A percentile compares a stretch with the other conserved stretches of the same genome.
phyloP scores from a whole-genome alignment of 1,284 basidiomycete genomes.

The Ustilago sp. region DNA sequence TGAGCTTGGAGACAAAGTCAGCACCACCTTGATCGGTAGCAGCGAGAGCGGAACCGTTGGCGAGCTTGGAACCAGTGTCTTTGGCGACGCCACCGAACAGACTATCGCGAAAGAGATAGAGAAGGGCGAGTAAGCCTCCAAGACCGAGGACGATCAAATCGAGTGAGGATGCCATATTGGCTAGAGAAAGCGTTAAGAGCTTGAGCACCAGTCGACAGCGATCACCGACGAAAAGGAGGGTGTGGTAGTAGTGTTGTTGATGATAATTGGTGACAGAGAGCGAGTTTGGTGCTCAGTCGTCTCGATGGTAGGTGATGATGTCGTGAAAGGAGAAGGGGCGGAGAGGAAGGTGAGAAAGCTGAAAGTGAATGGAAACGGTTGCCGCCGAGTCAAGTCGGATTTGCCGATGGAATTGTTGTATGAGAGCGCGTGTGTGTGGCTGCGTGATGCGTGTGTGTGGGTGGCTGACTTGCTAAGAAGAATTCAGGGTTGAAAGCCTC shows the following conservation, averaged over 20 bases:
- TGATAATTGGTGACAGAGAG: not conserved
- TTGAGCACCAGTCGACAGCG: conserved; percentile 1
- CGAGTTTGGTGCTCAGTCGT: not conserved
- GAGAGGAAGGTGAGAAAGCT: not conserved
- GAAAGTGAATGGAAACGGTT: conserved; percentile 1
- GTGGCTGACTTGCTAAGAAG: not conserved
- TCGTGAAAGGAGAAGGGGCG: not conserved
- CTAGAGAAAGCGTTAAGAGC: not conserved
- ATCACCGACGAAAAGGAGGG: not conserved
- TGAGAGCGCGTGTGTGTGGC: not conserved
- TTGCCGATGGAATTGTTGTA: not conserved
- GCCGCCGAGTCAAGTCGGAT: conserved; percentile 4
- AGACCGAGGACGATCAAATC: conserved; percentile 57
- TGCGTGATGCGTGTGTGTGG: conserved; percentile 7
- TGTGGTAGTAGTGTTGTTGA: not conserved
- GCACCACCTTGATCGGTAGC: conserved; percentile 24
- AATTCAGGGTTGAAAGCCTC: not conserved
- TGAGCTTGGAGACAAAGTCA: conserved; percentile 62
- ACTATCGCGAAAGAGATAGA: conserved; percentile 61
- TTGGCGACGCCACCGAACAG: conserved; percentile 47
- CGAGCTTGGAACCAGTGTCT: conserved; percentile 52
- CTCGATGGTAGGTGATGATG: not conserved
- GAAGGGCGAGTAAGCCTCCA: conserved; percentile 51
- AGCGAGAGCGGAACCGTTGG: conserved; percentile 38
- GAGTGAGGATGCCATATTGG: conserved; percentile 49